Percentiles rank a stretch among this genome's conserved stretches.
Evolutionary conservation across 805 yeast species (phyloP).

Genomic region (Saccharomycopsis javanensis): DNA sequence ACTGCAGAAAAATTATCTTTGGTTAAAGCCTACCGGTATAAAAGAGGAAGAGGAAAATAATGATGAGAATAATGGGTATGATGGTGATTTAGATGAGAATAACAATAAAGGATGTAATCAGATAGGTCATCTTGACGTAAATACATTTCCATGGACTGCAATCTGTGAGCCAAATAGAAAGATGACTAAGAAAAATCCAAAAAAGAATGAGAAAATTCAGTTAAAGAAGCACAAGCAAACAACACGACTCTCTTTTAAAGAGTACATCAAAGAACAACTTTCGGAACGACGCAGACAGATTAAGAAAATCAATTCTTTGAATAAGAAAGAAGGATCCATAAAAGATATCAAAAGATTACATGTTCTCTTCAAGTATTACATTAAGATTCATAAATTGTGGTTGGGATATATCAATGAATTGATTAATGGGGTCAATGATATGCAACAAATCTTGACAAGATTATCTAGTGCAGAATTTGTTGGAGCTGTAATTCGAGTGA

Average conservation of each 20-base stretch:
- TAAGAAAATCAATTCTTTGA: neutral
- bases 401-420: conserved; percentile 9
- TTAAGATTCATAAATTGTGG: conserved; percentile 9
- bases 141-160: neutral
- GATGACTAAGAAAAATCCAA: neutral
- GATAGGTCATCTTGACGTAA: neutral
- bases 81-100: neutral
- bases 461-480: conserved; percentile 16
- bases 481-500: conserved; percentile 13
- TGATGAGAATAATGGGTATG: neutral
- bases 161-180: neutral
- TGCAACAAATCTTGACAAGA: conserved; percentile 11
- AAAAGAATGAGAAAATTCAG: neutral
- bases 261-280: conserved; percentile 1
- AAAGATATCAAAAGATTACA: neutral
- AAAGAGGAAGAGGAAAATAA: neutral
- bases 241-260: conserved; percentile 7
- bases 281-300: neutral
- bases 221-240: conserved; percentile 3
- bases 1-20: conserved; percentile 11
- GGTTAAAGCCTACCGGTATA: conserved; percentile 15
- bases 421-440: neutral
- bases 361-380: neutral
- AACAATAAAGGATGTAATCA: neutral
- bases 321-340: neutral